A percentile compares a stretch with the other conserved stretches of the same genome.
Conservation (phyloP, 2,329 filamentous ascomycete genomes). For the Ascochyta fabae region DNA sequence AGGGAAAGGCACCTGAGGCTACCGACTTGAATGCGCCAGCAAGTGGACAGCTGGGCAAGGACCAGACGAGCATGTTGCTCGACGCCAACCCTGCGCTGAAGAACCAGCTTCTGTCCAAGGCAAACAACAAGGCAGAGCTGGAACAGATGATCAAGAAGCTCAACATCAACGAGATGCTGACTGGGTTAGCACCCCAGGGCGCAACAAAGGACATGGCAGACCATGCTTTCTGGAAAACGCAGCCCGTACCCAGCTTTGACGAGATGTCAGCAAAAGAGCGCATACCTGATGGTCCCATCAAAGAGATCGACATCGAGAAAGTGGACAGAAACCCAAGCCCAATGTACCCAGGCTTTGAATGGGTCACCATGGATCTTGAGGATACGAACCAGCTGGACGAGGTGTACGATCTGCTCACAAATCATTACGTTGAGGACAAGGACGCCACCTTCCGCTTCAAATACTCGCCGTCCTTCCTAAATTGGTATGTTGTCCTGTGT, state of each 20-base stretch:
- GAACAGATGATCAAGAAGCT: conserved; percentile 65
- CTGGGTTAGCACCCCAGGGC: conserved; percentile 74
- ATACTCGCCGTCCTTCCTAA: conserved; percentile 86
- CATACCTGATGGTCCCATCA: conserved; percentile 80
- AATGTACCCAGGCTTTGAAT: conserved; percentile 83
- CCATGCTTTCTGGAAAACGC: conserved; percentile 99
- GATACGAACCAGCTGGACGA: conserved; percentile 81
- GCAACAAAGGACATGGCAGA: conserved; percentile 95
- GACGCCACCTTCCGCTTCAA: conserved; percentile 98
- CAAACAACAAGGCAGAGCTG: conserved; percentile 36
- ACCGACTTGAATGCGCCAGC: conserved; percentile 36
- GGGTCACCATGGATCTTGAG: conserved; percentile 87
- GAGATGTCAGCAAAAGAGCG: conserved; percentile 52
- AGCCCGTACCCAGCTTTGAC: conserved; percentile 86
- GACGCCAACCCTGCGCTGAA: conserved; percentile 49
- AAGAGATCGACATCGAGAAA: conserved; percentile 76
- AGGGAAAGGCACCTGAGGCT: conserved; percentile 38
- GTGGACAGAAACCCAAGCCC: conserved; percentile 78
- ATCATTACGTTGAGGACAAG: conserved; percentile 96
- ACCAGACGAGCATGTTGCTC: conserved; percentile 47
- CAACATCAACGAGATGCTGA: conserved; percentile 74
- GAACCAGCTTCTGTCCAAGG: conserved; percentile 43
- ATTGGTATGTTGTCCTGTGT: conserved; percentile 68
- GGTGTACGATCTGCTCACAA: conserved; percentile 87
- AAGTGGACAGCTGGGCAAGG: conserved; percentile 43